These are phyloP conservation scores for Trichoderma asperelloides DNA, from an alignment of 495 filamentous ascomycete species.

Conservation along the genomic window DNA sequence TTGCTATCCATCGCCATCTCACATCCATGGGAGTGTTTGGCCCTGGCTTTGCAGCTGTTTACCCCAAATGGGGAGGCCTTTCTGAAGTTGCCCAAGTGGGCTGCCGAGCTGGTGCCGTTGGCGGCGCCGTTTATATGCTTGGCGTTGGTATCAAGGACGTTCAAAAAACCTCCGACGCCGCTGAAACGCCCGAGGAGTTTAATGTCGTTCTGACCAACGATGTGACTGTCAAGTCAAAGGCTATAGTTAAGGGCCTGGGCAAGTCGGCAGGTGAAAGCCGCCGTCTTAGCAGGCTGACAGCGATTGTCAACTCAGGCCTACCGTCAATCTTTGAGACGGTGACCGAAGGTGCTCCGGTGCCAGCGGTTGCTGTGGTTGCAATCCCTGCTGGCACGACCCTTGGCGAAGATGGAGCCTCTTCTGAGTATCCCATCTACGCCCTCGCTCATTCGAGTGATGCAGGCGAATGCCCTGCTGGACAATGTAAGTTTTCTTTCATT, in stretches of 20 bases:
- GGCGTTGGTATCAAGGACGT: slow-evolving; percentile 43
- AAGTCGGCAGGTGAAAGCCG: slow-evolving; percentile 17
- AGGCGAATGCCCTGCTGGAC: slow-evolving; percentile 74
- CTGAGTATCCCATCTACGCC: slow-evolving; percentile 55
- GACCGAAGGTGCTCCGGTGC: slow-evolving; percentile 62
- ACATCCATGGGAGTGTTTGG: slow-evolving; percentile 81
- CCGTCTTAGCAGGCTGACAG: slow-evolving; percentile 37
- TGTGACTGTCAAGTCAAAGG: slow-evolving; percentile 47
- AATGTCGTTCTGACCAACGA: slow-evolving; percentile 50
- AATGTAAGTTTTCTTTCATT: slow-evolving; percentile 57
- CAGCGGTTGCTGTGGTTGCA: slow-evolving; percentile 66
- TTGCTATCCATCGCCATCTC: slow-evolving; percentile 72
- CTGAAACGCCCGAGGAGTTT: slow-evolving; percentile 18
- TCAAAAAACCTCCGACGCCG: slow-evolving; percentile 1
- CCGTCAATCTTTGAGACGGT: slow-evolving; percentile 56
- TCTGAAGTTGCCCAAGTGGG: slow-evolving; percentile 91
- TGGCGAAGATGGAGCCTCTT: slow-evolving; percentile 24
- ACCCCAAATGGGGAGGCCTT: slow-evolving; percentile 86
- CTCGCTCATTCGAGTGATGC: slow-evolving; percentile 76
- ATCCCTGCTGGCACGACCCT: slow-evolving; percentile 49
- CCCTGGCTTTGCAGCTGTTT: slow-evolving; percentile 72
- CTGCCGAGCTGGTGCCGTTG: slow-evolving; percentile 86
- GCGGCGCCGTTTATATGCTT: slow-evolving; percentile 84
- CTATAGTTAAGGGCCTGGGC: slow-evolving; percentile 38
- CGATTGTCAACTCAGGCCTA: slow-evolving; percentile 62